These are phyloP conservation scores for Luzula sylvatica DNA, from an alignment of 176 grass and related monocot genomes.

Conservation along the genomic window DNA sequence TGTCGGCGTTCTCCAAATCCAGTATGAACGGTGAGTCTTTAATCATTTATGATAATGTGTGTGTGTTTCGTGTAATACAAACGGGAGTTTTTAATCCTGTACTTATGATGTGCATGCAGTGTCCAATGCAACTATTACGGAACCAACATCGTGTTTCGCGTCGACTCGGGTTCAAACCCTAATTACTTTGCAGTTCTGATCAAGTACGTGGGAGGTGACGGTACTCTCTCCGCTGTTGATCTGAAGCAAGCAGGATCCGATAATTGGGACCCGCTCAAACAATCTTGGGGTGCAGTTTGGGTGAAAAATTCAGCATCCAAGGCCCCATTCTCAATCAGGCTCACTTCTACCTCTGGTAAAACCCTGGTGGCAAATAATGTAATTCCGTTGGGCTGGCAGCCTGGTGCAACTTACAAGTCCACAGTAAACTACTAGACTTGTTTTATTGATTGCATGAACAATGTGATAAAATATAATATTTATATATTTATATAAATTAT, in stretches of 20 bases:
- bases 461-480: too few species aligned
- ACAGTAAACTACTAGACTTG: not conserved
- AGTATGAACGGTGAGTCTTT: slow-evolving; percentile 45
- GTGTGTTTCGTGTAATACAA: not conserved
- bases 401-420: slow-evolving; percentile 17
- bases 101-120: not conserved
- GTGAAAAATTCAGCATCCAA: not conserved
- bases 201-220: slow-evolving; percentile 38
- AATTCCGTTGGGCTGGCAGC: slow-evolving; percentile 5
- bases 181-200: slow-evolving; percentile 41
- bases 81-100: not conserved
- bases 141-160: slow-evolving; percentile 30
- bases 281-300: slow-evolving; percentile 14
- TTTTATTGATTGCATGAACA: too few species aligned
- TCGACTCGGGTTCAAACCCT: slow-evolving; percentile 43
- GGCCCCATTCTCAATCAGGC: slow-evolving; percentile 11
- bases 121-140: slow-evolving; percentile 42
- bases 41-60: not conserved
- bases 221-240: slow-evolving; percentile 36
- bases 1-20: slow-evolving; percentile 29
- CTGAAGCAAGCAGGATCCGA: slow-evolving; percentile 30
- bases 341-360: slow-evolving; percentile 9
- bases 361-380: not conserved
- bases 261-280: slow-evolving; percentile 8
- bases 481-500: too few species aligned